Evolutionary conservation across 192 early-diverging fungal genomes (phyloP), one percentile per base, ranked within the genome.

Genomic region (Coemansia sp.): DNA sequence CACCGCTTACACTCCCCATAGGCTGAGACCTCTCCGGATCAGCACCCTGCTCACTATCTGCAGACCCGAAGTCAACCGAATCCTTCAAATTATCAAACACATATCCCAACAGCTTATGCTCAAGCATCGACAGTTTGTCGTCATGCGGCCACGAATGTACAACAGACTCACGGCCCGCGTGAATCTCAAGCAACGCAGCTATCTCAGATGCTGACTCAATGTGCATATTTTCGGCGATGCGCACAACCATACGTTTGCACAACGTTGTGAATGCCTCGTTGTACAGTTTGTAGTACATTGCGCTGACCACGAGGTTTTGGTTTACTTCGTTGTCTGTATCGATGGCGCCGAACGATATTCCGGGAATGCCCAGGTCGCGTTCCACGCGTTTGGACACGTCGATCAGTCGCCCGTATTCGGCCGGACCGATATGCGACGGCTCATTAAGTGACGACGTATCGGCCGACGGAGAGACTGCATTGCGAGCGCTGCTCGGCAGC

Each of bases 241-340:
- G 58, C 10, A 66, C 14, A 15, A 69, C 69, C 72, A 80, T 61
- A 25, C 77, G 68, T 63, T 80, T 69, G 45, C 72, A 74, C 32
- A 80, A 65, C 0, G 62, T 52, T 9, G 68, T 58, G 45, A 62
- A 75, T 1, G 77, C 72, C 7, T 80, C 63, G 59, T 74, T 80
- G 63, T 80, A 80, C 0, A 80, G 72, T 63, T 69, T 71, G n/a
- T 72, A 75, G 29, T 72, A 67, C 72, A 75, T 71, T 21, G 77
- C 77, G 37, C 69, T 75, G n/a, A 80, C 56, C 3, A 73, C 69
- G 57, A 80, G 59, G 27, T 60, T 74, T 50, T 75, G 69, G 58
- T 74, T 75, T 12, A 75, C 62, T 52, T 68, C 62, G 27, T 38
- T 66, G 37, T 62, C 62, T 1, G 39, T 50, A 45, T 69, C 55